These are phyloP conservation scores for Phytophthora quininea DNA, from an alignment of 352 stramenopile species.

Conservation along the genomic window DNA sequence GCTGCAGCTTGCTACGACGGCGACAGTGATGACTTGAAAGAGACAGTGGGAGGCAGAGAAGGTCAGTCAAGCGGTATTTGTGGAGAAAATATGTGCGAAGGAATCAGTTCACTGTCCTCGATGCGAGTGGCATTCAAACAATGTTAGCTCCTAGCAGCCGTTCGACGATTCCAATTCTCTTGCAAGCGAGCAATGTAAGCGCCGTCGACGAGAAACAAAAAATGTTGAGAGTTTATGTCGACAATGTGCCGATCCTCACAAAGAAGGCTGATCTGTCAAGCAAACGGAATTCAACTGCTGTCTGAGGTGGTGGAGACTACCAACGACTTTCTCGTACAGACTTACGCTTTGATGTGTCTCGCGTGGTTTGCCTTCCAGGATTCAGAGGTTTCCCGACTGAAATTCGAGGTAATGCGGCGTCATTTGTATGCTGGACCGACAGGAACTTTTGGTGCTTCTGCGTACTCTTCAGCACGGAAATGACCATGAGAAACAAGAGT, in stretches of 20 bases:
- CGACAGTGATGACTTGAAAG: neutral
- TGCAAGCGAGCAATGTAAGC: neutral
- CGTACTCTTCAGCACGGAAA: neutral
- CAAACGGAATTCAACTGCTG: neutral
- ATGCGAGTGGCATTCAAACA: neutral
- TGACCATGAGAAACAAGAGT: neutral
- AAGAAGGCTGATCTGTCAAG: neutral
- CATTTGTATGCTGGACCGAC: neutral
- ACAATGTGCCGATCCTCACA: neutral
- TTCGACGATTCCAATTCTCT: neutral
- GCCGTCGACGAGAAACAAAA: neutral
- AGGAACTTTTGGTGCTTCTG: neutral
- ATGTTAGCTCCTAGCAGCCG: no score
- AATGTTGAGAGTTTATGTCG: neutral
- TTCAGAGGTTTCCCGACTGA: neutral
- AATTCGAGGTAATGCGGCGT: neutral
- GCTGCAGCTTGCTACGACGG: slow-evolving; percentile 8
- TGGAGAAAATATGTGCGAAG: neutral
- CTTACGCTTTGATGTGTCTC: neutral
- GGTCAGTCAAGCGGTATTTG: no score
- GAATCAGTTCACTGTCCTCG: neutral
- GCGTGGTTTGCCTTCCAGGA: neutral
- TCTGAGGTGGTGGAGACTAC: neutral
- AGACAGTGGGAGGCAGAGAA: slow-evolving; percentile 18
- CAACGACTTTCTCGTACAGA: neutral